Conservation (phyloP, 129 eudicot genomes). For the Oenanthe sinensis region DNA sequence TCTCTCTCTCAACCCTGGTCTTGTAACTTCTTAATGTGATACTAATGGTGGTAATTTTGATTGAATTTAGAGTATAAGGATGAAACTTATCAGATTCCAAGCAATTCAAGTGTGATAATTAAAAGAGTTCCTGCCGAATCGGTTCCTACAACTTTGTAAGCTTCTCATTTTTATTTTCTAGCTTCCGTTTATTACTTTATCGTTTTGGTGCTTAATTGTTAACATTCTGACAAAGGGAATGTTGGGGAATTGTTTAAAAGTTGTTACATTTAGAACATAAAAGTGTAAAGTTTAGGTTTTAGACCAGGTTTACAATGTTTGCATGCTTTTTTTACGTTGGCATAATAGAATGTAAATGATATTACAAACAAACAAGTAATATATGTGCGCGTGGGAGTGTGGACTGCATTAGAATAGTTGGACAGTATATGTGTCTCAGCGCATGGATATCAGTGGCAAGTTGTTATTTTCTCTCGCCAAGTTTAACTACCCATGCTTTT, state of each 20-base stretch:
- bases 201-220: neutral
- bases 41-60: neutral
- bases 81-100: slow-evolving; percentile 48
- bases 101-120: slow-evolving; percentile 85
- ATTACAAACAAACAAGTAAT: too few relatives aligned
- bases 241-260: too few relatives aligned
- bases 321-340: neutral
- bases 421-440: too few relatives aligned
- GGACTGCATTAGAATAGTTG: too few relatives aligned
- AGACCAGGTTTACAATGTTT: neutral
- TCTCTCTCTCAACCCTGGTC: neutral
- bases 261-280: neutral
- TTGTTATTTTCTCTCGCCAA: too few relatives aligned
- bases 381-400: neutral
- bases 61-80: slow-evolving; percentile 51
- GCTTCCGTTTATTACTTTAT: neutral
- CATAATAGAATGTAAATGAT: neutral
- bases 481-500: neutral
- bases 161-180: neutral
- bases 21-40: neutral
- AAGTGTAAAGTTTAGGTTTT: neutral
- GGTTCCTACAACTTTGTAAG: slow-evolving; percentile 49
- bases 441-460: too few relatives aligned
- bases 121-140: slow-evolving; percentile 75
- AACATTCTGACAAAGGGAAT: neutral